Conservation (phyloP, 306 rosid species). For the Begonia masoniana region DNA sequence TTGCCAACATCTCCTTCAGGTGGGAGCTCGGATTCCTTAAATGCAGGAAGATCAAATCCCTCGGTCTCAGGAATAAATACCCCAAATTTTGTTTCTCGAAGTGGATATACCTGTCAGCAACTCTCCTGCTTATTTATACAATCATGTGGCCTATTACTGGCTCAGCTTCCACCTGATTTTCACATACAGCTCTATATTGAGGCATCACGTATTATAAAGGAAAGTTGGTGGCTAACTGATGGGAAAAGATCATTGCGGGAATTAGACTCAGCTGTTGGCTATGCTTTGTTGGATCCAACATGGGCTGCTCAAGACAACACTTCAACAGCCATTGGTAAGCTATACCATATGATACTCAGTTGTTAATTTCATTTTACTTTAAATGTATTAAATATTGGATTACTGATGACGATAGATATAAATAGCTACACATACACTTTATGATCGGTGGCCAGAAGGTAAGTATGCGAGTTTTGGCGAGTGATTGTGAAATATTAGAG, state of each 20-base stretch:
- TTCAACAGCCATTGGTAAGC: constrained; percentile 88
- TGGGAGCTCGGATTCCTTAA: constrained; percentile 92
- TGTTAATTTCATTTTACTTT: too few species aligned
- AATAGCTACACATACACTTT: too few species aligned
- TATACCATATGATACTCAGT: not conserved
- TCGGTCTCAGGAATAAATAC: constrained; percentile 75
- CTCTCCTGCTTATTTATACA: constrained; percentile 89
- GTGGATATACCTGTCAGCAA: constrained; percentile 94
- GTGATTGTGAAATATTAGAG: too few species aligned
- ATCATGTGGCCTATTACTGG: constrained; percentile 92
- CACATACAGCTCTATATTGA: constrained; percentile 77
- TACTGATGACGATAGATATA: too few species aligned
- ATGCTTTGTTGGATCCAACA: constrained; percentile 94
- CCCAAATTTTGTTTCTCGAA: constrained; percentile 77
- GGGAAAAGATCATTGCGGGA: constrained; percentile 59
- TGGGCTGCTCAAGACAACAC: constrained; percentile 99
- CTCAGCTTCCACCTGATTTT: constrained; percentile 96
- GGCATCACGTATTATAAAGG: constrained; percentile 82
- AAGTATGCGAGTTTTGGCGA: too few species aligned
- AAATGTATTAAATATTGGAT: too few species aligned
- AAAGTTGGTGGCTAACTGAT: constrained; percentile 96
- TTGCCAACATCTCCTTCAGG: constrained; percentile 98
- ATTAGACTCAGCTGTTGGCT: constrained; percentile 92
- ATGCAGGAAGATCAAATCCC: constrained; percentile 81
- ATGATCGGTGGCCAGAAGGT: too few species aligned